A percentile compares a stretch with the other conserved stretches of the same genome.
Evolutionary conservation across 352 stramenopile genomes (phyloP).

Genomic region (Phytophthora litchii): DNA sequence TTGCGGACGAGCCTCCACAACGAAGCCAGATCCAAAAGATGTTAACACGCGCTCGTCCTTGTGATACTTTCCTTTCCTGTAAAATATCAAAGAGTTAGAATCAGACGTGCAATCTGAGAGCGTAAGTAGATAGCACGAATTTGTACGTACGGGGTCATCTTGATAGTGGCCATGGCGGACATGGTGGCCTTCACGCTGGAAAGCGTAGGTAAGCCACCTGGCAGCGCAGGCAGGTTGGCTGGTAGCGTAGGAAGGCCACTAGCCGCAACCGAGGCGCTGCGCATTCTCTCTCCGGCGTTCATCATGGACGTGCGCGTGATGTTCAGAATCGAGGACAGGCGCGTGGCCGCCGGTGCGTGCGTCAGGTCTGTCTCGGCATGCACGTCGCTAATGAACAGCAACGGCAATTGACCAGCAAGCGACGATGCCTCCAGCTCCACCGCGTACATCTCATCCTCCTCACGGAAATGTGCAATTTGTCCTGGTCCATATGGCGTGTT

Average conservation of each 20-base stretch:
- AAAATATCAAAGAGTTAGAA: conserved; percentile 4
- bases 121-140: neutral
- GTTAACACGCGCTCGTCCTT: conserved; percentile 82
- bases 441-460: conserved; percentile 65
- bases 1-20: conserved; percentile 56
- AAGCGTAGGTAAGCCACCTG: conserved; percentile 62
- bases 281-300: conserved; percentile 63
- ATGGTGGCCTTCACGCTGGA: conserved; percentile 73
- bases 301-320: conserved; percentile 76
- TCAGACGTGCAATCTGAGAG: neutral
- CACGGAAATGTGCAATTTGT: conserved; percentile 51
- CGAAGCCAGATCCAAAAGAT: conserved; percentile 79
- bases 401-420: conserved; percentile 29
- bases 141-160: conserved; percentile 61
- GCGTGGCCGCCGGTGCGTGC: conserved; percentile 38
- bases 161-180: conserved; percentile 73
- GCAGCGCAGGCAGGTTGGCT: conserved; percentile 31
- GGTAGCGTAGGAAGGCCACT: conserved; percentile 54
- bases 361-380: conserved; percentile 50
- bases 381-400: conserved; percentile 56
- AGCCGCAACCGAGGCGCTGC: conserved; percentile 60
- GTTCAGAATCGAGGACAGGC: conserved; percentile 77
- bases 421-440: conserved; percentile 48
- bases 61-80: conserved; percentile 70
- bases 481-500: conserved; percentile 59